These are phyloP conservation scores for Oryza brachyantha DNA, from an alignment of 176 grass and related monocot species.

Conservation along the genomic window DNA sequence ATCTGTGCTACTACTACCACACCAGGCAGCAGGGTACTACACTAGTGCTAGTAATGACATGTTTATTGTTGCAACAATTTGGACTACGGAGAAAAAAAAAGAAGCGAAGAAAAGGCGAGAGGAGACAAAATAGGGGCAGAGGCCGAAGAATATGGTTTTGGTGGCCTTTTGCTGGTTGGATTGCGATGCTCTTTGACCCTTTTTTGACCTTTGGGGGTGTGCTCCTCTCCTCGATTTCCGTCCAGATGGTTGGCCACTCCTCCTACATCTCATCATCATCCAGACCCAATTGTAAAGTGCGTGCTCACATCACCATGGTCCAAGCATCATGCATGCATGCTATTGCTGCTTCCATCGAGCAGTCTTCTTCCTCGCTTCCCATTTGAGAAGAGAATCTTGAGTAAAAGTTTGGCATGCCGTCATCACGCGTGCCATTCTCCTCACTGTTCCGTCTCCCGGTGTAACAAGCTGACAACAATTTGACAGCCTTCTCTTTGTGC, in stretches of 20 bases:
- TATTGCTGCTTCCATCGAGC: neutral
- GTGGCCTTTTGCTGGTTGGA: neutral
- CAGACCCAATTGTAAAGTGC: neutral
- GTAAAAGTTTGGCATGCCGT: neutral
- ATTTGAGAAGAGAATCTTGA: neutral
- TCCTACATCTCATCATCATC: neutral
- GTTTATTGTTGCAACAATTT: neutral
- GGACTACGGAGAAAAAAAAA: neutral
- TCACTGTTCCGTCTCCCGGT: neutral
- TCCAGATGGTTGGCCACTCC: neutral
- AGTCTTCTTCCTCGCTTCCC: neutral
- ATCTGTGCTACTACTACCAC: neutral
- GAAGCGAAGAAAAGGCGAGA: neutral
- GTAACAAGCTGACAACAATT: neutral
- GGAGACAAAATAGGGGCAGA: conserved; percentile 23
- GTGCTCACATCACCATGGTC: neutral
- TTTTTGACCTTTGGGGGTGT: neutral
- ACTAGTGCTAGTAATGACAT: no score
- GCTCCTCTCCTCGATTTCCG: neutral
- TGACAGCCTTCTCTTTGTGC: neutral
- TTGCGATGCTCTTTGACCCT: neutral
- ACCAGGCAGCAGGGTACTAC: no score
- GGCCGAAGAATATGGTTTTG: neutral
- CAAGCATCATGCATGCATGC: no score
- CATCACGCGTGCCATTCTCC: neutral